Percentiles rank a stretch among this genome's conserved stretches.
These are phyloP conservation scores for Eucalyptus guilfoylei DNA, from an alignment of 345 rosid species.

Conservation along the genomic window DNA sequence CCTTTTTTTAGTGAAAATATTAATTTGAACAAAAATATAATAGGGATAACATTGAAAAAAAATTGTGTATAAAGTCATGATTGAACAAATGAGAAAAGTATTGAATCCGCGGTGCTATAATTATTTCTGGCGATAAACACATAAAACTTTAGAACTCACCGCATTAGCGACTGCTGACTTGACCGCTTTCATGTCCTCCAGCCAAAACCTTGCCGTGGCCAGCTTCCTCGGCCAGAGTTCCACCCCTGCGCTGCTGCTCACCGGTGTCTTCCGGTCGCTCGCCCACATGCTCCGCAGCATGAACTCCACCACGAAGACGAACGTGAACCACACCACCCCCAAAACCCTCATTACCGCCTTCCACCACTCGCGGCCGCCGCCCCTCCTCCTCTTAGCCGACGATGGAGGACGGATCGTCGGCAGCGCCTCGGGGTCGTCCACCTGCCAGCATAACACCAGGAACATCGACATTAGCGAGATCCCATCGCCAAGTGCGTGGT, in stretches of 20 bases:
- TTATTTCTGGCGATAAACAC: neutral
- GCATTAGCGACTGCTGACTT: slow-evolving; percentile 25
- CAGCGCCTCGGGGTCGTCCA: slow-evolving; percentile 12
- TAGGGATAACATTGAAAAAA: too few relatives aligned
- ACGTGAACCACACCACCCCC: slow-evolving; percentile 22
- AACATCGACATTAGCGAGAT: slow-evolving; percentile 43
- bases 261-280: slow-evolving; percentile 22
- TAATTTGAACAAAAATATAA: neutral
- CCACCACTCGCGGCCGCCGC: neutral
- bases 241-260: slow-evolving; percentile 46
- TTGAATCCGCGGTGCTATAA: too few relatives aligned
- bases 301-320: slow-evolving; percentile 20
- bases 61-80: neutral
- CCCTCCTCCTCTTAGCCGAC: neutral
- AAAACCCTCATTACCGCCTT: neutral
- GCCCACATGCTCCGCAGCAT: slow-evolving; percentile 13
- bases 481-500: slow-evolving; percentile 56
- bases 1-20: too few relatives aligned
- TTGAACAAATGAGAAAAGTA: neutral
- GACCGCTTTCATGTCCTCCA: slow-evolving; percentile 46
- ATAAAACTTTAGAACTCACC: slow-evolving; percentile 1
- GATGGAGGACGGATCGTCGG: neutral
- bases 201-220: slow-evolving; percentile 38
- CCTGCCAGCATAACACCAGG: slow-evolving; percentile 22
- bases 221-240: slow-evolving; percentile 63